These are phyloP conservation scores for Rhodotorula sp. DNA, from an alignment of 1,284 basidiomycete genomes.

Conservation along the genomic window DNA sequence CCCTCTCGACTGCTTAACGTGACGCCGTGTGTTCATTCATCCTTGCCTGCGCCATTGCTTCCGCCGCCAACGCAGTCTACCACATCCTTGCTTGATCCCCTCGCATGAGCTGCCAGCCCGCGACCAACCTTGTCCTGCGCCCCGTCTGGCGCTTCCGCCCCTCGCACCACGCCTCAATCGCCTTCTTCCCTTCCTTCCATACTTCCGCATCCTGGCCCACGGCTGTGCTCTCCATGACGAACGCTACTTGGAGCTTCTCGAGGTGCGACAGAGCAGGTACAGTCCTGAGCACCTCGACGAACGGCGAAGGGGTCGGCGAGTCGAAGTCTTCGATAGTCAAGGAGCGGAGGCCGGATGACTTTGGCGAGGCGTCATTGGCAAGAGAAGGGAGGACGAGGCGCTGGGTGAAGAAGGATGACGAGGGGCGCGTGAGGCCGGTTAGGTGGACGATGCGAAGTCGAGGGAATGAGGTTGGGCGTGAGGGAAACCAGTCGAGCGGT, in stretches of 20 bases:
- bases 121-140: background rate
- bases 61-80: background rate
- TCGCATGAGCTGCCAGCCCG: constrained; percentile 19
- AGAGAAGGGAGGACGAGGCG: background rate
- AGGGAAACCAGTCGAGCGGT: constrained; percentile 7
- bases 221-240: background rate
- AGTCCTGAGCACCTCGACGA: background rate
- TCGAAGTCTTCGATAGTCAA: constrained; percentile 32
- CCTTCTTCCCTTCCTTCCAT: background rate
- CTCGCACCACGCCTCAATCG: constrained; percentile 19
- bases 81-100: constrained; percentile 10
- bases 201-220: background rate
- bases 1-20: too few relatives aligned
- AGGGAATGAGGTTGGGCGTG: background rate
- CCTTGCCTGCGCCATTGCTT: too few relatives aligned
- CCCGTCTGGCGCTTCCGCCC: background rate
- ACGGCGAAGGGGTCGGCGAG: background rate
- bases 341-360: background rate
- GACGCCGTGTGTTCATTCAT: too few relatives aligned
- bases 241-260: constrained; percentile 5
- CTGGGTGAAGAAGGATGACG: background rate
- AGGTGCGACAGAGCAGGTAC: background rate
- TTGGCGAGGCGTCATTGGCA: fast-evolving
- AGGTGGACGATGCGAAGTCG: constrained; percentile 15
- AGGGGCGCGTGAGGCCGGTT: constrained; percentile 15